A percentile compares a stretch with the other conserved stretches of the same genome.
Evolutionary conservation across 768 basidiomycete genomes (phyloP).

Genomic region (Paxillus involutus): DNA sequence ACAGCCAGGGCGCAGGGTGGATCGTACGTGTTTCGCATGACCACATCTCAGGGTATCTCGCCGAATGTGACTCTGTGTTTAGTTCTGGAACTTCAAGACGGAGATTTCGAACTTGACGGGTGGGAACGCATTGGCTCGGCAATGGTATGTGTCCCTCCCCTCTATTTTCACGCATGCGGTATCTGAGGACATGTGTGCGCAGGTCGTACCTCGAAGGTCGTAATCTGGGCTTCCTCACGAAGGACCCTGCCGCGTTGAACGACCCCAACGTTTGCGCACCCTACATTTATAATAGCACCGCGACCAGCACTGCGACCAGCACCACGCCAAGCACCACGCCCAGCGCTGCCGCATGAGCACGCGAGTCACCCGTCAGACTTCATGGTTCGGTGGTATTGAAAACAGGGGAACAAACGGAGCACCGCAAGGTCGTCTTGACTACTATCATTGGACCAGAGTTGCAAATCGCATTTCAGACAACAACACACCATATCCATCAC

Average conservation of each 20-base stretch:
- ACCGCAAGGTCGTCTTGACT: neutral
- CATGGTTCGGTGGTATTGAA: neutral
- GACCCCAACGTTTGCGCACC: conserved; percentile 64
- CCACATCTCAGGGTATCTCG: neutral
- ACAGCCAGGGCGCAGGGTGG: conserved; percentile 63
- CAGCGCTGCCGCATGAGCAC: conserved; percentile 6
- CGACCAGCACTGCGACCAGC: conserved; percentile 6
- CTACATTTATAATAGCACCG: conserved; percentile 32
- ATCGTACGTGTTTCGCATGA: conserved; percentile 43
- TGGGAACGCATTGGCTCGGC: conserved; percentile 40
- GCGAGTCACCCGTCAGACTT: neutral
- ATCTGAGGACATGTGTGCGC: neutral
- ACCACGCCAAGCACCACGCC: conserved; percentile 12
- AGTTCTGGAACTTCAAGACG: conserved; percentile 78
- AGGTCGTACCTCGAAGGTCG: conserved; percentile 71
- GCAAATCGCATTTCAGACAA: no score
- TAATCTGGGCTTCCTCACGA: conserved; percentile 53
- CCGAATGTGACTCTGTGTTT: neutral
- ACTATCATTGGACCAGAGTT: no score
- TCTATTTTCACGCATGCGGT: neutral
- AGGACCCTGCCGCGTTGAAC: conserved; percentile 55
- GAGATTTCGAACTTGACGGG: conserved; percentile 51
- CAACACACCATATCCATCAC: no score
- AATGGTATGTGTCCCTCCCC: conserved; percentile 46
- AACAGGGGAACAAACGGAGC: neutral